Conservation (phyloP, 352 stramenopile species). For the Lagenidium giganteum region DNA sequence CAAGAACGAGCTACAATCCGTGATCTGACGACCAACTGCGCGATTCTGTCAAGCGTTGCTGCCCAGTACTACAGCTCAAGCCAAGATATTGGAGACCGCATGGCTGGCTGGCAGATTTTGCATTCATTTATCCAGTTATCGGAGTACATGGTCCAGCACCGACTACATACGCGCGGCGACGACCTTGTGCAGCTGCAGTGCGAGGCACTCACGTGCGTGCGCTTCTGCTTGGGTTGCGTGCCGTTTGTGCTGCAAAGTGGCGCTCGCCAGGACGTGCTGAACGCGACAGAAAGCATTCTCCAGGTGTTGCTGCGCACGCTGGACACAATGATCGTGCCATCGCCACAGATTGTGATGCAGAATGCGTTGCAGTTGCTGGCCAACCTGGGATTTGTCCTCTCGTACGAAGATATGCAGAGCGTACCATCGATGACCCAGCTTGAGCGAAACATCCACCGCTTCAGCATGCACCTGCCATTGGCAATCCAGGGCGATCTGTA, state of each 20-base stretch:
- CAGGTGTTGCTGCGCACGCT: conserved; percentile 51
- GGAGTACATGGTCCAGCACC: conserved; percentile 55
- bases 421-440: conserved; percentile 61
- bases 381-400: conserved; percentile 55
- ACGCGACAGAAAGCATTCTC: conserved; percentile 42
- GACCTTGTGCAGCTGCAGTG: conserved; percentile 56
- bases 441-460: conserved; percentile 48
- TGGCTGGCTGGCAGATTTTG: conserved; percentile 60
- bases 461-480: conserved; percentile 53
- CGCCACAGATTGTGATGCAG: conserved; percentile 53
- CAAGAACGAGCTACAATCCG: conserved; percentile 44
- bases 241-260: conserved; percentile 54
- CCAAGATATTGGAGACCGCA: conserved; percentile 45
- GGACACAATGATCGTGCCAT: conserved; percentile 62
- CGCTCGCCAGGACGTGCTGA: conserved; percentile 42
- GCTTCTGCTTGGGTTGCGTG: conserved; percentile 52
- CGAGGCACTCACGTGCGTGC: conserved; percentile 55
- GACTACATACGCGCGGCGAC: conserved; percentile 46
- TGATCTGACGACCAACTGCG: conserved; percentile 53
- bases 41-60: conserved; percentile 54
- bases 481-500: conserved; percentile 65
- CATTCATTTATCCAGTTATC: conserved; percentile 55
- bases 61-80: conserved; percentile 57
- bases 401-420: conserved; percentile 49
- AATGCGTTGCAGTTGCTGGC: conserved; percentile 64